Percentiles rank a stretch among this genome's conserved stretches.
Conservation (phyloP, 352 stramenopile genomes). For the Thraustochytrium striatum region DNA sequence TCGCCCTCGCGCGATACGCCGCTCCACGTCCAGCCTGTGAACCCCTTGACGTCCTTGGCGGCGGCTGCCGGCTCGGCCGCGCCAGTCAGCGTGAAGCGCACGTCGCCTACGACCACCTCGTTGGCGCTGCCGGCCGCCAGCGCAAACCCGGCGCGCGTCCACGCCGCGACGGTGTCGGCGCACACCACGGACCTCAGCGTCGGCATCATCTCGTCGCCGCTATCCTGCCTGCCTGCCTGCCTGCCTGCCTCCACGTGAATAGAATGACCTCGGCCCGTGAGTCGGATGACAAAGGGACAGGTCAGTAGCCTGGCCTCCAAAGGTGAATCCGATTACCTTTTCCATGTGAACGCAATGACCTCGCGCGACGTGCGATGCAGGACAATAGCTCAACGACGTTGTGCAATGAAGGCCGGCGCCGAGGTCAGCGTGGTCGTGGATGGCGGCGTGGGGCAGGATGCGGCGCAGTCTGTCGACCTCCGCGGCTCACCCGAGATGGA, state of each 20-base stretch:
- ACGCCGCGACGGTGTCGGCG: neutral
- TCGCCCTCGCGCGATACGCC: neutral
- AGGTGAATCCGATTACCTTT: no score
- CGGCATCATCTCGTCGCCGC: neutral
- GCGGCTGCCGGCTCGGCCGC: neutral
- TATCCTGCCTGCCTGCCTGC: neutral
- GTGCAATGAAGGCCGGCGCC: no score
- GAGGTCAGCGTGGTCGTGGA: no score
- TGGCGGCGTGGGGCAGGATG: no score
- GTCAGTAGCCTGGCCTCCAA: no score
- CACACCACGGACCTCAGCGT: neutral
- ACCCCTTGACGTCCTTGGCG: neutral
- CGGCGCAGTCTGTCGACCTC: no score
- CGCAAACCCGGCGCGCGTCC: constrained; percentile 21
- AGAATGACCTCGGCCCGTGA: no score
- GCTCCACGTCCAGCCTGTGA: constrained; percentile 8
- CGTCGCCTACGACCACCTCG: neutral
- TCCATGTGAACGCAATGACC: no score
- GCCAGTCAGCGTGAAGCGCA: neutral
- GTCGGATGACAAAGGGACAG: no score
- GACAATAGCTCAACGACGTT: no score
- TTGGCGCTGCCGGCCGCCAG: neutral
- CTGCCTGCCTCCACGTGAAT: neutral
- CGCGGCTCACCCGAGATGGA: no score
- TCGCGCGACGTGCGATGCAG: no score